phyloP scores from a whole-genome alignment of 192 early-diverging fungal species.

The Allomyces javanicus region DNA sequence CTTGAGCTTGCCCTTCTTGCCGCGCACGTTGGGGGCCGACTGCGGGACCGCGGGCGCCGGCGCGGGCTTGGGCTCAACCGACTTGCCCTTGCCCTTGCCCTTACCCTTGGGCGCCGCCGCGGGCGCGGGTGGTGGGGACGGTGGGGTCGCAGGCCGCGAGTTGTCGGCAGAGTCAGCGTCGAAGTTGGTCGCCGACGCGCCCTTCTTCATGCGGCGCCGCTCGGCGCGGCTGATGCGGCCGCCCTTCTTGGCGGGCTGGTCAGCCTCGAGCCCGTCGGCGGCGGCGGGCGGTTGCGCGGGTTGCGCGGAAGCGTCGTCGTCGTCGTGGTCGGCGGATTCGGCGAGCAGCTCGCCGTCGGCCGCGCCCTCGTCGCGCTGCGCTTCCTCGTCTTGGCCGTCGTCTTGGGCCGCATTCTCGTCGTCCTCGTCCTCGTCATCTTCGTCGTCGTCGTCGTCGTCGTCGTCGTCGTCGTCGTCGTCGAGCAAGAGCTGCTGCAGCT shows the following conservation, averaged over 20 bases:
- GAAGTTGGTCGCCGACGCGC: no score
- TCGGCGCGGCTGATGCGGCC: no score
- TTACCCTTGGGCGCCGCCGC: no score
- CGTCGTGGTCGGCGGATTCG: no score
- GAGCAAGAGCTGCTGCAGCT: background rate
- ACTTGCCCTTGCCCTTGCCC: background rate
- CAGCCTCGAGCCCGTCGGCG: no score
- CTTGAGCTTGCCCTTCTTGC: slow-evolving; percentile 71
- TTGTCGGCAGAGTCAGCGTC: background rate
- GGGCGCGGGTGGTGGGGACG: no score
- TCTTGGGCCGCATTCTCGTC: slow-evolving; percentile 30
- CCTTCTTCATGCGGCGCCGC: no score
- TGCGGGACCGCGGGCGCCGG: no score
- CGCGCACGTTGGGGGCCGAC: slow-evolving; percentile 22
- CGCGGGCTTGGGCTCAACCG: background rate
- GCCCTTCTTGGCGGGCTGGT: no score
- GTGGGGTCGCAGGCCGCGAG: background rate
- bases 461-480: slow-evolving; percentile 5
- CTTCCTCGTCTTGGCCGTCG: slow-evolving; percentile 20
- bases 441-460: slow-evolving; percentile 10
- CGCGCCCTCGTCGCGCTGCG: slow-evolving; percentile 10
- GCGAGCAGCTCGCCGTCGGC: background rate
- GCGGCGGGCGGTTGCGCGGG: no score
- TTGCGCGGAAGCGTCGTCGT: no score
- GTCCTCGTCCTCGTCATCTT: slow-evolving; percentile 13